Conservation (phyloP, 164 flowering plant species). For the Chimonanthus praecox region DNA sequence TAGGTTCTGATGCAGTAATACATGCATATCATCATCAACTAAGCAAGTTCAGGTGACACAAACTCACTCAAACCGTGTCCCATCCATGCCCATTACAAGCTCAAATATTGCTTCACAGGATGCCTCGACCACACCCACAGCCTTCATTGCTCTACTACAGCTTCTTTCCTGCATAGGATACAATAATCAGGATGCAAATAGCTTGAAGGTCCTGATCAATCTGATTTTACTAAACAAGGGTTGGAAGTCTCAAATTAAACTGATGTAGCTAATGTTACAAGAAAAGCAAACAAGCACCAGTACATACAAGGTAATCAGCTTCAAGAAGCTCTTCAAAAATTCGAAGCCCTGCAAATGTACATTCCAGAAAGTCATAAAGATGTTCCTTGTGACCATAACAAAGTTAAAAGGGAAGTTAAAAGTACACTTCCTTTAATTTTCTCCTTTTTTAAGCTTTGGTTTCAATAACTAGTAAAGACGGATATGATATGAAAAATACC, state of each 20-base stretch:
- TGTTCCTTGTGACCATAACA: background rate
- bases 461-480: background rate
- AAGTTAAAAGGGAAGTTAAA: background rate
- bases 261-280: background rate
- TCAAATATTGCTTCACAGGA: conserved; percentile 97
- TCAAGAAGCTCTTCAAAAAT: conserved; percentile 98
- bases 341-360: conserved; percentile 70
- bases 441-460: background rate
- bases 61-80: conserved; percentile 92
- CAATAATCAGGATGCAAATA: background rate
- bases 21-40: background rate
- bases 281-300: conserved; percentile 5
- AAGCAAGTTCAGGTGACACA: background rate
- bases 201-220: background rate
- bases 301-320: conserved; percentile 92
- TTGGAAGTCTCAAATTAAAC: too few species aligned
- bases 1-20: background rate
- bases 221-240: background rate
- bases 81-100: conserved; percentile 99
- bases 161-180: conserved; percentile 77
- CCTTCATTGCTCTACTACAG: conserved; percentile 99
- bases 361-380: background rate
- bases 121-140: conserved; percentile 97
- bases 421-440: background rate
- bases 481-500: conserved; percentile 27